Conservation (phyloP, 352 stramenopile species). For the Pythium apleroticum region DNA sequence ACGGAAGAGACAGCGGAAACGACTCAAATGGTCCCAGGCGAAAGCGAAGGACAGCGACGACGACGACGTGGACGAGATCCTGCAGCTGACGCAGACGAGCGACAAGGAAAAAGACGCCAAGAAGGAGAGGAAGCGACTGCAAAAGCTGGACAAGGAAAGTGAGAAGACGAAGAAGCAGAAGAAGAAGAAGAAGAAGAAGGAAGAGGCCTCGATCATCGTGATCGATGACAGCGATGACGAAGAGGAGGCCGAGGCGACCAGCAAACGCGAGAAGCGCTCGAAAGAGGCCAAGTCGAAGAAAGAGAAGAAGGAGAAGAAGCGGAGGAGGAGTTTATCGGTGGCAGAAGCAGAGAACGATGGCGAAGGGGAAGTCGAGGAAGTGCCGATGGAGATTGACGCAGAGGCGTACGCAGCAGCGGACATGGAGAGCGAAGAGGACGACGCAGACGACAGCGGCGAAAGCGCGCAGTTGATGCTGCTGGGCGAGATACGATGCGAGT, state of each 20-base stretch:
- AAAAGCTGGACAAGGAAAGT: not conserved
- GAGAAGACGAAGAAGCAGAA: slow-evolving; percentile 15
- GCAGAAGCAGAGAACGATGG: not conserved
- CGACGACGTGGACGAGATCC: slow-evolving; percentile 42
- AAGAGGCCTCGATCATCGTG: slow-evolving; percentile 17
- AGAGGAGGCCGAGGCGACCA: not conserved
- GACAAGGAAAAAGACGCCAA: not conserved
- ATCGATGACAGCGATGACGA: slow-evolving; percentile 21
- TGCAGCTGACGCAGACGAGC: slow-evolving; percentile 30
- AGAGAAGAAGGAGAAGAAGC: slow-evolving; percentile 8
- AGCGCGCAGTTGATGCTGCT: slow-evolving; percentile 29
- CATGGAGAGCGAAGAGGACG: slow-evolving; percentile 1
- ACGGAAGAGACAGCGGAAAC: slow-evolving; percentile 31
- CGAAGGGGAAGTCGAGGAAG: not conserved
- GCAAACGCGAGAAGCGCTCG: not conserved
- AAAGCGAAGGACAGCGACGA: slow-evolving; percentile 36
- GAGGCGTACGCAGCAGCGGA: not conserved
- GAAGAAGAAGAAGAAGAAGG: slow-evolving; percentile 14
- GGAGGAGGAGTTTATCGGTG: not conserved
- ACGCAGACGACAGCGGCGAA: slow-evolving; percentile 9
- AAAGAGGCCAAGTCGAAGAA: not conserved
- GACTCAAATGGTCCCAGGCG: slow-evolving; percentile 50
- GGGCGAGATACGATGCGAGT: slow-evolving; percentile 59
- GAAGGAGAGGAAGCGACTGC: slow-evolving; percentile 9
- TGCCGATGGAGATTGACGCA: slow-evolving; percentile 17